Evolutionary conservation across 331 rosid species (phyloP).

Genomic region (Telfairia occidentalis): DNA sequence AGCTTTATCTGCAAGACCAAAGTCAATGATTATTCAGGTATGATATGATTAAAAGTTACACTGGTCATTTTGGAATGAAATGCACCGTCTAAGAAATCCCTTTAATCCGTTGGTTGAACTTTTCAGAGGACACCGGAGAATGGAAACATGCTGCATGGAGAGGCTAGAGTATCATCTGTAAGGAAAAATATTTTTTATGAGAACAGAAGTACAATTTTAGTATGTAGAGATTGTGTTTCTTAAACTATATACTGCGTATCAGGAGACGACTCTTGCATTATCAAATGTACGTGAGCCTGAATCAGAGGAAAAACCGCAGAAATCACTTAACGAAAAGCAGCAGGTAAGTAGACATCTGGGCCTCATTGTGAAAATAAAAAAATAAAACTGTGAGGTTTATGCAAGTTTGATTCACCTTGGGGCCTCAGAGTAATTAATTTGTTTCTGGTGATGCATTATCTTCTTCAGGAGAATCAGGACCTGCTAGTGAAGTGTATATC

Average conservation of each 20-base stretch:
- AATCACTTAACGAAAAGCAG: slow-evolving; percentile 93
- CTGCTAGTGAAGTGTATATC: slow-evolving; percentile 68
- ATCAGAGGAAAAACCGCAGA: slow-evolving; percentile 93
- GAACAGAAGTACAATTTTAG: background rate
- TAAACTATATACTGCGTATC: slow-evolving; percentile 19
- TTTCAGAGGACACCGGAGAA: slow-evolving; percentile 88
- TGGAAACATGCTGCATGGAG: slow-evolving; percentile 66
- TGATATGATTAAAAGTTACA: slow-evolving; percentile 1
- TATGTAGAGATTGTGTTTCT: background rate
- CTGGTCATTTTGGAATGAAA: background rate
- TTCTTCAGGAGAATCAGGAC: slow-evolving; percentile 89
- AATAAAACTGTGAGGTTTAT: slow-evolving; percentile 9
- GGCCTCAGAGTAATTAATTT: slow-evolving; percentile 7
- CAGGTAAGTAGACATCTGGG: slow-evolving; percentile 43
- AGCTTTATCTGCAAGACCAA: slow-evolving; percentile 59
- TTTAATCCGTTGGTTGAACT: slow-evolving; percentile 19
- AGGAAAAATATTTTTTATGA: slow-evolving; percentile 23
- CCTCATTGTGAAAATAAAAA: background rate
- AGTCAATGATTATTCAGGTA: slow-evolving; percentile 81
- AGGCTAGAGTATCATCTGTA: slow-evolving; percentile 48
- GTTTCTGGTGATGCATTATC: slow-evolving; percentile 16
- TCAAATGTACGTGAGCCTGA: slow-evolving; percentile 84
- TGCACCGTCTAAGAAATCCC: background rate
- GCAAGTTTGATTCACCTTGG: slow-evolving; percentile 14
- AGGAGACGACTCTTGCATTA: slow-evolving; percentile 67